A percentile compares a stretch with the other conserved stretches of the same genome.
Conservation (phyloP, 345 rosid genomes). For the Sonneratia caseolaris region DNA sequence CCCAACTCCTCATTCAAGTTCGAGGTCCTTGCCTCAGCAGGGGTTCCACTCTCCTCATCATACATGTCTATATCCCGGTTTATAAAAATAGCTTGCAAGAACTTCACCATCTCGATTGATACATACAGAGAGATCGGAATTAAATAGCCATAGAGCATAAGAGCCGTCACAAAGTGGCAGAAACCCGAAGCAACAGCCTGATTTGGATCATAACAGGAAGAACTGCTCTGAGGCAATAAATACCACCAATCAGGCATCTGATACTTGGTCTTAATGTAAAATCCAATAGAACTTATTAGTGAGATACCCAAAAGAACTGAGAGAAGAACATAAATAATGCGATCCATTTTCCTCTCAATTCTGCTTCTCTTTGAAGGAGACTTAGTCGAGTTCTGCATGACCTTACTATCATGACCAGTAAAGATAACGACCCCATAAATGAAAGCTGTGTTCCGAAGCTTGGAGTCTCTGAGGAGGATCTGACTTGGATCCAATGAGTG, state of each 20-base stretch:
- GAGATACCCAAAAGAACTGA: slow-evolving; percentile 68
- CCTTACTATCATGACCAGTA: slow-evolving; percentile 93
- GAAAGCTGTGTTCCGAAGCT: slow-evolving; percentile 81
- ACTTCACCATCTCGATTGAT: slow-evolving; percentile 94
- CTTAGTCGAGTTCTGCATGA: slow-evolving; percentile 86
- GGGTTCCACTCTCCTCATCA: slow-evolving; percentile 76
- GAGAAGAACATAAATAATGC: slow-evolving; percentile 78
- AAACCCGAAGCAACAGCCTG: slow-evolving; percentile 56
- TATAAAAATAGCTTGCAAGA: slow-evolving; percentile 88
- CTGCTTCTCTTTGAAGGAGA: slow-evolving; percentile 92
- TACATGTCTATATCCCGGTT: slow-evolving; percentile 82
- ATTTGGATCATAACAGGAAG: slow-evolving; percentile 44
- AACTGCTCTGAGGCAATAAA: slow-evolving; percentile 40
- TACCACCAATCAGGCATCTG: slow-evolving; percentile 85
- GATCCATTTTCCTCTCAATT: slow-evolving; percentile 87
- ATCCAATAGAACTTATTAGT: slow-evolving; percentile 77
- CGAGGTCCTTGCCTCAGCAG: slow-evolving; percentile 87
- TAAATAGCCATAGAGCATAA: slow-evolving; percentile 92
- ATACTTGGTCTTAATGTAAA: slow-evolving; percentile 64
- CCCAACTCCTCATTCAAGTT: slow-evolving; percentile 98
- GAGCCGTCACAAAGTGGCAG: slow-evolving; percentile 82
- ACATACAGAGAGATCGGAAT: slow-evolving; percentile 96
- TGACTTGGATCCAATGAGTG: slow-evolving; percentile 81
- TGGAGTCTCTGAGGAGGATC: slow-evolving; percentile 94
- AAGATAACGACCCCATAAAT: slow-evolving; percentile 83